Evolutionary conservation across 495 filamentous ascomycete species (phyloP).

Genomic region (Hyaloscypha variabilis): DNA sequence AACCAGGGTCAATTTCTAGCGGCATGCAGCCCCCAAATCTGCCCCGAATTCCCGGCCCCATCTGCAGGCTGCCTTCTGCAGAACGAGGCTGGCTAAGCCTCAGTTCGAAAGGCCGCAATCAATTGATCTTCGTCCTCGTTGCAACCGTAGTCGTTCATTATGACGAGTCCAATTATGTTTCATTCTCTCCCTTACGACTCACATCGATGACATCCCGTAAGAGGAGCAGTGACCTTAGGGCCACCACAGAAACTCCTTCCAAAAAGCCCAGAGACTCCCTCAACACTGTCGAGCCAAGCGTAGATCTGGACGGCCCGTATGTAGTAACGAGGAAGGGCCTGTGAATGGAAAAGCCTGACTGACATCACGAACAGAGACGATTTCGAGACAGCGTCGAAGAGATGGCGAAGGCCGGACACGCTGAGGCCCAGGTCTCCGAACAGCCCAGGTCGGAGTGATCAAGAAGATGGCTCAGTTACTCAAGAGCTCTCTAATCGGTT

Average conservation of each 20-base stretch:
- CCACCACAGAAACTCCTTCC: neutral
- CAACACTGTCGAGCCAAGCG: neutral
- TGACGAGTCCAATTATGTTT: neutral
- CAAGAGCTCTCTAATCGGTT: neutral
- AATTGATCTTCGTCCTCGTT: neutral
- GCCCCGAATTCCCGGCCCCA: neutral
- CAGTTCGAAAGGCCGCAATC: neutral
- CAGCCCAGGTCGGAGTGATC: neutral
- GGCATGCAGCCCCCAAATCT: neutral
- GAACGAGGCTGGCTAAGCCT: neutral
- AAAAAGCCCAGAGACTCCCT: neutral
- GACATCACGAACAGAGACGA: neutral
- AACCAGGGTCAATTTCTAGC: neutral
- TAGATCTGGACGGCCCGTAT: constrained; percentile 7
- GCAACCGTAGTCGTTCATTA: neutral
- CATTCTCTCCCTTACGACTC: neutral
- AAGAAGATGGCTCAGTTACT: neutral
- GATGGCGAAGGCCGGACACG: neutral
- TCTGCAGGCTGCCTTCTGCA: neutral
- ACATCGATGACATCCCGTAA: neutral
- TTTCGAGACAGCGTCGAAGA: neutral
- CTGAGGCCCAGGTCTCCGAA: neutral
- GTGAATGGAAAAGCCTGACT: neutral
- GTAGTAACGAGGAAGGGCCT: neutral
- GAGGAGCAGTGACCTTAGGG: neutral